phyloP scores from a whole-genome alignment of 371 early-diverging fungal species.

The Zancudomyces culisetae region DNA sequence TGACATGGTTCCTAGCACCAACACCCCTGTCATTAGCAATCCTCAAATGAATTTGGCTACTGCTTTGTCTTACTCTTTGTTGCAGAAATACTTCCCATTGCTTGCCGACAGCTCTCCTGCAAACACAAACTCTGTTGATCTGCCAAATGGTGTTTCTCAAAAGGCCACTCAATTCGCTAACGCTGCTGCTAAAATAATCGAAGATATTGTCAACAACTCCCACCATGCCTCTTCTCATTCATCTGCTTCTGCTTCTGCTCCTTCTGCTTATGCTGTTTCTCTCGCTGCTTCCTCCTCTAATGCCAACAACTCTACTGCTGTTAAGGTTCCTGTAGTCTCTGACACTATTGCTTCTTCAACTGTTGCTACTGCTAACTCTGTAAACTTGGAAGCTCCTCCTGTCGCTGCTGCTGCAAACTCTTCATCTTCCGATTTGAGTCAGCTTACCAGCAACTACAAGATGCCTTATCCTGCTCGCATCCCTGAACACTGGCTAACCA shows the following conservation, averaged over 20 bases:
- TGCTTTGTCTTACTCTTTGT: constrained; percentile 1
- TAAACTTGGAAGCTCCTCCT: background rate
- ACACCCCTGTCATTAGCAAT: constrained; percentile 14
- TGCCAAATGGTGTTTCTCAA: too few relatives aligned
- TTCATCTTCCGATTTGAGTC: too few relatives aligned
- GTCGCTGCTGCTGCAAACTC: background rate
- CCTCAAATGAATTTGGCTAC: constrained; percentile 1
- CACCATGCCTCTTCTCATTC: background rate
- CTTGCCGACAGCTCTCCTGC: background rate
- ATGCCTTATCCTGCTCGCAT: constrained; percentile 13
- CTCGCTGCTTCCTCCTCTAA: too few relatives aligned
- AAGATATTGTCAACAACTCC: too few relatives aligned
- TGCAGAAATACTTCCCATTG: constrained; percentile 3
- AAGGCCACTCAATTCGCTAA: too few relatives aligned
- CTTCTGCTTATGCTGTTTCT: too few relatives aligned
- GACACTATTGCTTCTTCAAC: too few relatives aligned
- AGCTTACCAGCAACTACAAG: background rate
- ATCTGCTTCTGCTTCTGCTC: background rate
- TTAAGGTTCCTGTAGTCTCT: too few relatives aligned
- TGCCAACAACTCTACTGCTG: background rate
- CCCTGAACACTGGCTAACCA: constrained; percentile 10
- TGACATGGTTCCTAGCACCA: too few relatives aligned
- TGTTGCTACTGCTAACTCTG: background rate
- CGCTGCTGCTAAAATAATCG: too few relatives aligned
- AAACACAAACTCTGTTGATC: too few relatives aligned